phyloP scores from a whole-genome alignment of 2,329 filamentous ascomycete species.

The Truncatella angustata region DNA sequence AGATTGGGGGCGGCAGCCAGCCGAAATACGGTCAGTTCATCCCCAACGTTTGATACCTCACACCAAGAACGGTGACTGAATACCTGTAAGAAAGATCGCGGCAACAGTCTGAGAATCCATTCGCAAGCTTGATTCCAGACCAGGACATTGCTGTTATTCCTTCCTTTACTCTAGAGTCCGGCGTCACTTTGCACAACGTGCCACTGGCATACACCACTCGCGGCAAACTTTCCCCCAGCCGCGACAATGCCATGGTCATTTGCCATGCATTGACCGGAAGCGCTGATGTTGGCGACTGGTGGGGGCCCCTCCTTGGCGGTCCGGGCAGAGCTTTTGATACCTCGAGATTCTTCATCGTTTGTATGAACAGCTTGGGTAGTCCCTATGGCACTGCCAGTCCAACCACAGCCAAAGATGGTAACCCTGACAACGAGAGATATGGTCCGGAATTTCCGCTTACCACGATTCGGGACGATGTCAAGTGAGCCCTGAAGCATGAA shows the following conservation, averaged over 20 bases:
- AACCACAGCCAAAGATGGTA: conserved; percentile 83
- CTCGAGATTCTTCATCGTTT: conserved; percentile 80
- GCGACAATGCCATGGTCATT: conserved; percentile 70
- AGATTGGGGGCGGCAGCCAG: conserved; percentile 16
- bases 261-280: conserved; percentile 86
- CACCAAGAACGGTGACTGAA: conserved; percentile 54
- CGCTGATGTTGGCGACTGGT: conserved; percentile 84
- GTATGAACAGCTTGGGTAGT: conserved; percentile 81
- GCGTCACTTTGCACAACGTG: conserved; percentile 75
- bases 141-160: conserved; percentile 86
- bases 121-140: conserved; percentile 79
- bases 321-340: conserved; percentile 78
- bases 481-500: too few species aligned
- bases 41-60: conserved; percentile 5
- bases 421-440: conserved; percentile 71
- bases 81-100: conserved; percentile 63
- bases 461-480: conserved; percentile 93
- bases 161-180: conserved; percentile 89
- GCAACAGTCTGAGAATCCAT: conserved; percentile 88
- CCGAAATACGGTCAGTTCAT: conserved; percentile 32
- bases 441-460: conserved; percentile 96
- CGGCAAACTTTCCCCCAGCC: conserved; percentile 56
- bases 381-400: conserved; percentile 87
- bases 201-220: conserved; percentile 67
- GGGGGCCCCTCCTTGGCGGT: conserved; percentile 78